Conservation (phyloP, 2,329 filamentous ascomycete genomes). For the Phialocephala sp. region DNA sequence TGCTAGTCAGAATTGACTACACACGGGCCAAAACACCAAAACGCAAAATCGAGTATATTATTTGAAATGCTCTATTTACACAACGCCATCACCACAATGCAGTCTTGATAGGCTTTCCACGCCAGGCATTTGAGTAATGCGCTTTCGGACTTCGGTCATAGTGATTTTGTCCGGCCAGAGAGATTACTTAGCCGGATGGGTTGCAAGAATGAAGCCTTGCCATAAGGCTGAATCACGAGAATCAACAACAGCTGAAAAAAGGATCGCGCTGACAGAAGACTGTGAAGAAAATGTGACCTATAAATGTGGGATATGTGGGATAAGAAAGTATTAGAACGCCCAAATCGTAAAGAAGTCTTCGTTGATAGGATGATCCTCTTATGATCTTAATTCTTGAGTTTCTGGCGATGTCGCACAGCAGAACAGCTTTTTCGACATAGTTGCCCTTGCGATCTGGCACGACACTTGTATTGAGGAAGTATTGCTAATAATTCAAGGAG, state of each 20-base stretch:
- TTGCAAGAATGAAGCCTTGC: background rate
- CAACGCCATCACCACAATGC: too few relatives aligned
- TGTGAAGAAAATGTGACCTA: too few relatives aligned
- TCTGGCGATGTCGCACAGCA: background rate
- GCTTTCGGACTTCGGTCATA: constrained; percentile 13
- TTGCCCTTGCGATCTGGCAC: background rate
- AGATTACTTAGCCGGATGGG: background rate
- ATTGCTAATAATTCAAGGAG: background rate
- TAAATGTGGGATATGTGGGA: too few relatives aligned
- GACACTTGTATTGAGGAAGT: background rate
- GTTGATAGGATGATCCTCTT: background rate
- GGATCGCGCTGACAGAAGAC: background rate
- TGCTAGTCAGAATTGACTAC: too few relatives aligned
- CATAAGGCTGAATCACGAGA: constrained; percentile 2
- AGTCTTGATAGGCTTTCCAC: constrained; percentile 1
- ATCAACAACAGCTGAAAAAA: background rate
- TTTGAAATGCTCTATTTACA: too few relatives aligned
- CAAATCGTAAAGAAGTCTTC: background rate
- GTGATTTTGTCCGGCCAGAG: constrained; percentile 17
- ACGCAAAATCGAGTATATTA: too few relatives aligned
- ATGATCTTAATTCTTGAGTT: background rate
- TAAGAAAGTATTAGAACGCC: background rate
- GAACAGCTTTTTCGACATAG: background rate
- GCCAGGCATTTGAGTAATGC: constrained; percentile 17
- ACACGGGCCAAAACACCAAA: too few relatives aligned